phyloP scores from a whole-genome alignment of 805 yeast genomes.

The Pichia scutulata region DNA sequence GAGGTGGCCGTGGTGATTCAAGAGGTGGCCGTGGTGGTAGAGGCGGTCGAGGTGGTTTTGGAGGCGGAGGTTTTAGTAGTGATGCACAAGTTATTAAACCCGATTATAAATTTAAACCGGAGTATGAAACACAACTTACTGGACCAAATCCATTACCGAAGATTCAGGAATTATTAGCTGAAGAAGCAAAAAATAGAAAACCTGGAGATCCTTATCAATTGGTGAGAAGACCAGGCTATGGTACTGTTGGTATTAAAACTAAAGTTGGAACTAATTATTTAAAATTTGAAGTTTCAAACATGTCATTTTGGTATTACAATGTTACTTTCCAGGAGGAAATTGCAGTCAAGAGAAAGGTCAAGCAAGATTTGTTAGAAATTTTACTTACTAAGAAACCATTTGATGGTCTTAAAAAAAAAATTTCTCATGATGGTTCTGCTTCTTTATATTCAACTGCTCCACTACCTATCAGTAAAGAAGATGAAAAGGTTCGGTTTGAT shows the following conservation, averaged over 20 bases:
- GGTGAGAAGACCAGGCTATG: conserved; percentile 21
- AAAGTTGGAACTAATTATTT: conserved; percentile 20
- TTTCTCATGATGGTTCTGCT: conserved; percentile 21
- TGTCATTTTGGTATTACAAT: conserved; percentile 16
- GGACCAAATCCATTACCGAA: conserved; percentile 12
- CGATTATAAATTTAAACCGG: conserved; percentile 14
- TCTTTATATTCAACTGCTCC: conserved; percentile 16
- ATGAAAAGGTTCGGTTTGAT: conserved; percentile 13
- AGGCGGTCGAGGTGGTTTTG: conserved; percentile 15
- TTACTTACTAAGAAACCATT: conserved; percentile 16
- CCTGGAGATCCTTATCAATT: conserved; percentile 11
- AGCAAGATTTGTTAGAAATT: conserved; percentile 16
- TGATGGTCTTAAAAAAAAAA: conserved; percentile 6
- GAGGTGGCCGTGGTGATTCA: conserved; percentile 14
- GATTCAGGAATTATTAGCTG: conserved; percentile 10
- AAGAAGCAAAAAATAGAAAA: conserved; percentile 8
- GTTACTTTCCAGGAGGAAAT: conserved; percentile 20
- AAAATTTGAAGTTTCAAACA: conserved; percentile 12
- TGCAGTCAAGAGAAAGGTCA: conserved; percentile 14
- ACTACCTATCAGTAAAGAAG: conserved; percentile 15
- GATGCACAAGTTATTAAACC: conserved; percentile 17
- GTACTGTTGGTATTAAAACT: conserved; percentile 17
- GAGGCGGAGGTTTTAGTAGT: conserved; percentile 10
- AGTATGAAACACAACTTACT: conserved; percentile 12
- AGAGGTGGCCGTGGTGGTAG: conserved; percentile 10